phyloP scores from a whole-genome alignment of 805 yeast species.

The Wickerhamiella brachini region DNA sequence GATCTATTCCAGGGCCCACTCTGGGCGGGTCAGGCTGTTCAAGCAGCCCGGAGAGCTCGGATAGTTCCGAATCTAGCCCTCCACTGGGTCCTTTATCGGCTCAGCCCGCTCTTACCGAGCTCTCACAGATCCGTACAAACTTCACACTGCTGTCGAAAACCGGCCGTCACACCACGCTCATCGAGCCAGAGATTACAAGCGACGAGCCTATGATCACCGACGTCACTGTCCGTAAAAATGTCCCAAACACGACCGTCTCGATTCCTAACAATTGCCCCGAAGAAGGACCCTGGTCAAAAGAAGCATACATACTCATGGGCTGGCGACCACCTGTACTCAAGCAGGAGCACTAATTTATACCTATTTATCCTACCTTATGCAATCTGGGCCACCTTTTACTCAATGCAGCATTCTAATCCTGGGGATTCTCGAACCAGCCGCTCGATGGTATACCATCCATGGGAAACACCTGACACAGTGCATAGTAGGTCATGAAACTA shows the following conservation, averaged over 20 bases:
- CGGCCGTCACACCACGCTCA: neutral
- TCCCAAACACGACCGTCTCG: neutral
- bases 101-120: neutral
- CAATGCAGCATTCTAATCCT: neutral
- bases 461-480: conserved; percentile 7
- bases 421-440: neutral
- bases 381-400: too few species aligned
- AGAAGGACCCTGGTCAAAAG: conserved; percentile 8
- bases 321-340: conserved; percentile 1
- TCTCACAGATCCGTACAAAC: neutral
- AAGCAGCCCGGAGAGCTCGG: too few species aligned
- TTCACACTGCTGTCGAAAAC: neutral
- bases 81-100: neutral
- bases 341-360: neutral
- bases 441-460: neutral
- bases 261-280: neutral
- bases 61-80: neutral
- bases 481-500: conserved; percentile 38
- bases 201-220: neutral
- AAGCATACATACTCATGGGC: conserved; percentile 5
- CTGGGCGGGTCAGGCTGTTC: too few species aligned
- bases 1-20: too few species aligned
- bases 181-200: neutral
- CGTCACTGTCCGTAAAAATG: neutral
- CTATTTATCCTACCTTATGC: too few species aligned